Base-by-base conservation (phyloP, 768 basidiomycete species). In the Lentinula raphanica region DNA sequence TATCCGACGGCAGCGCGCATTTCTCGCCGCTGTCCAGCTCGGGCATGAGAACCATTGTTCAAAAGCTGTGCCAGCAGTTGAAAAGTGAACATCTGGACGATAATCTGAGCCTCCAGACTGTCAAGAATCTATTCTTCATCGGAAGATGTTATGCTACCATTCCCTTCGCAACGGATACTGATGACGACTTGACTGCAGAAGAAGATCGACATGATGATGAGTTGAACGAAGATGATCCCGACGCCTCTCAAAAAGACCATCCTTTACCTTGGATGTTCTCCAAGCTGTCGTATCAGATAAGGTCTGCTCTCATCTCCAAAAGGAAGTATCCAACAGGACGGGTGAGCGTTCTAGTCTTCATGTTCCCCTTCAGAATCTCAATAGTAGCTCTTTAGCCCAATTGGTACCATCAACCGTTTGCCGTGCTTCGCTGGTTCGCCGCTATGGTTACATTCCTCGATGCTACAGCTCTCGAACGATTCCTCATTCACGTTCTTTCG, bases 221-320 rank as follows among this genome's bases (percentile, higher is more conserved):
- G 59, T 58, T 64, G 46, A 61, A 63, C 48, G 54, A 63, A 49
- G 66, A 76, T 63, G 68, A 72, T 57, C 63, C 65, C 60, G 59
- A 57, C 23, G 68, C 68, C 9, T 63, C 11, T 23, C 60, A 63
- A 17, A 65, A 61, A 13, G 56, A 64, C 17, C 79, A 87, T 63
- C 87, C 87, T 0, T 74, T 98, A 2, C 83, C 91, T 0, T 98
- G 96, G 94, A 72, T 99, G 32, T 98, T 98, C 77, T 94, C 94
- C 23, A 90, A 90, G 66, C 75, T 98, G 19, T 98, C 96, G 0
- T 95, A 90, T 69, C 89, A 94, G 66, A 82, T 87, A 9, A 83
- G 85, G 32, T 87, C 88, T 5, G 86, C 88, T 4, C 84, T 89
- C 65, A 87, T 92, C 57, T 79, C 80, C 5, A 80, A 90, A 49